Conservation (phyloP, 108 stramenopile genomes). For the Seminavis robusta region DNA sequence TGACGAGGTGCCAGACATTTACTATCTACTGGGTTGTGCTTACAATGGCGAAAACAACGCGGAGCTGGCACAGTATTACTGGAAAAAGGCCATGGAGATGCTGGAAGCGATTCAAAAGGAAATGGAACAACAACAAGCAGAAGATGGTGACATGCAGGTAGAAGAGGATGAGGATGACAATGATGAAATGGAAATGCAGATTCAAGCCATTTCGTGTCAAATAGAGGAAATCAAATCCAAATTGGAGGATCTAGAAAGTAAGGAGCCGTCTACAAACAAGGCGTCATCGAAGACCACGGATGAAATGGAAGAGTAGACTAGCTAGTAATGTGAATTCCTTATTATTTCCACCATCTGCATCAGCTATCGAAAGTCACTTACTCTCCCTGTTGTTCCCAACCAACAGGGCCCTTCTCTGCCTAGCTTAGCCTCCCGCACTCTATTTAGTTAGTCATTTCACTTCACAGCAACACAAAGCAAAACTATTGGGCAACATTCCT, state of each 20-base stretch:
- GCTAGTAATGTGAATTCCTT: too few relatives aligned
- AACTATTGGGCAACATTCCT: too few relatives aligned
- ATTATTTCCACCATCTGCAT: too few relatives aligned
- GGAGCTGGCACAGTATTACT: constrained; percentile 62
- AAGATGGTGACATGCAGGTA: constrained; percentile 14
- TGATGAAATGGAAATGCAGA: constrained; percentile 52
- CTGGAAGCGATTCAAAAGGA: constrained; percentile 55
- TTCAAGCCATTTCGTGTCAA: constrained; percentile 48
- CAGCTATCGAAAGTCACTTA: too few relatives aligned
- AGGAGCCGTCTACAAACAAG: too few relatives aligned
- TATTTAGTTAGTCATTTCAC: too few relatives aligned
- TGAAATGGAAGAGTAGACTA: too few relatives aligned
- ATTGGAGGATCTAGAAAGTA: constrained; percentile 18
- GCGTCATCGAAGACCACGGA: too few relatives aligned
- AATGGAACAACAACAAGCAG: constrained; percentile 38
- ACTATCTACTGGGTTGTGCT: constrained; percentile 81
- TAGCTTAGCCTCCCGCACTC: too few relatives aligned
- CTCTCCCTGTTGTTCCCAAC: too few relatives aligned
- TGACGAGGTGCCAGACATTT: constrained; percentile 87
- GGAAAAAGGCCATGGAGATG: constrained; percentile 70
- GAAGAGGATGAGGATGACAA: constrained; percentile 41
- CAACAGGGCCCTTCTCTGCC: too few relatives aligned
- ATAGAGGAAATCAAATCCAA: constrained; percentile 37
- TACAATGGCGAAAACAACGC: constrained; percentile 43
- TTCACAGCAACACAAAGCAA: too few relatives aligned